Evolutionary conservation across 257 asterid species (phyloP), one percentile per base, ranked within the genome.

Genomic region (Haberlea rhodopensis): DNA sequence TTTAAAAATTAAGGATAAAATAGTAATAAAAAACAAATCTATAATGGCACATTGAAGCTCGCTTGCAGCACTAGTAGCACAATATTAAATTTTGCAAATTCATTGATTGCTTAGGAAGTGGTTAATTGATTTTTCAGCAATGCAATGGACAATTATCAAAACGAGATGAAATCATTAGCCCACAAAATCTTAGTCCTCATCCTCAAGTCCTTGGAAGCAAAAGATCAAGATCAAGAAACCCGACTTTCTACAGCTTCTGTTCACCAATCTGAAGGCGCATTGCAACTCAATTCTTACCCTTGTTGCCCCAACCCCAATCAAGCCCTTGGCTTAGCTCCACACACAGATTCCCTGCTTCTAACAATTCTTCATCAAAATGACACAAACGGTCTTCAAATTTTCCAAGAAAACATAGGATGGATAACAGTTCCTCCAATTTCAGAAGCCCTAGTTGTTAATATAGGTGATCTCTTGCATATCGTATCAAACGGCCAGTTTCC

Each of bases 241-340:
- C 51, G 18, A 23, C 1, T 58, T 18, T 54, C 37, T 2, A 60
- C 81, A 16, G 1, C 70, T 25, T 60, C 62, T 1, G 26, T 49
- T 0, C 37, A 59, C 57, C 61, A 73, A 68, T 81, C 88, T 2
- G 71, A 60, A 28, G 84, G 84, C 34, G 87, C 91, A 27, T 26
- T 91, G 70, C 96, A 88, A 59, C 81, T 91, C 6, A 91, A 91
- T 48, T 91, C 97, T 0, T 91, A 82, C 71, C 97, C 97, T 24
- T 65, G 77, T 8, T 91, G 97, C 67, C 97, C 96, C 8, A 80
- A 83, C 82, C 91, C 96, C 57, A 75, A 55, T 18, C 83, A 24
- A 1, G 88, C 95, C 16, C 60, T 91, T 20, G 97, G 97, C 11
- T 73, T 91, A 53, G 94, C 90, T 29, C 91, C 96, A 0, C 96